phyloP scores from a whole-genome alignment of 305 asterid species.

The Plantago lanceolata region DNA sequence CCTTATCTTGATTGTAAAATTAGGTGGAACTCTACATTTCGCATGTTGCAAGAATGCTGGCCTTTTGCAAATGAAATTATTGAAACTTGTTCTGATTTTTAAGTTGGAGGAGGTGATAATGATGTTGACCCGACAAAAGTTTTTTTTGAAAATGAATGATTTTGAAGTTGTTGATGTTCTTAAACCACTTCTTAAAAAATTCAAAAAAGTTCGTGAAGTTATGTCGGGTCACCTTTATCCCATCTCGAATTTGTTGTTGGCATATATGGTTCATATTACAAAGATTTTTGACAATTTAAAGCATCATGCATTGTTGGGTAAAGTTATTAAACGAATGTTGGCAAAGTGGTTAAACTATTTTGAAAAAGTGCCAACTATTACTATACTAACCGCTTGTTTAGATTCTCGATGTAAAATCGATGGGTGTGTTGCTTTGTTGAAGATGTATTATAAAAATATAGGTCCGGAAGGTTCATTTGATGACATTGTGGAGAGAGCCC shows the following conservation, averaged over 20 bases:
- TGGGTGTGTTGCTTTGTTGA: neutral
- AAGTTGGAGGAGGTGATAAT: too few species aligned
- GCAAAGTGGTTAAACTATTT: neutral
- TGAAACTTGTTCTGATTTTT: neutral
- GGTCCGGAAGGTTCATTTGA: neutral
- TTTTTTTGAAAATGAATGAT: neutral
- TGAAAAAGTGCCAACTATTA: neutral
- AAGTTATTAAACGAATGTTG: neutral
- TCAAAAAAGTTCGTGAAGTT: neutral
- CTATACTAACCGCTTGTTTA: neutral
- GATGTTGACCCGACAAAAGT: neutral
- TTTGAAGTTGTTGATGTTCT: neutral
- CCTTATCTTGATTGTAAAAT: conserved; percentile 12
- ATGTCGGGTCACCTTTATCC: neutral
- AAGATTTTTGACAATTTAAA: neutral
- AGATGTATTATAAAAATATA: neutral
- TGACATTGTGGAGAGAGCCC: neutral
- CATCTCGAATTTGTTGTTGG: neutral
- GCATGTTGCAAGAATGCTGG: neutral
- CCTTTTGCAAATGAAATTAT: neutral
- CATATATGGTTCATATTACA: conserved; percentile 1
- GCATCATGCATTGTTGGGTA: neutral
- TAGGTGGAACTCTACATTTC: conserved; percentile 2
- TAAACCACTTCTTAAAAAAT: neutral
- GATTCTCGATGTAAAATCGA: conserved; percentile 1